A percentile compares a stretch with the other conserved stretches of the same genome.
These are phyloP conservation scores for Coemansia interrupta DNA, from an alignment of 192 early-diverging fungal species.

Conservation along the genomic window DNA sequence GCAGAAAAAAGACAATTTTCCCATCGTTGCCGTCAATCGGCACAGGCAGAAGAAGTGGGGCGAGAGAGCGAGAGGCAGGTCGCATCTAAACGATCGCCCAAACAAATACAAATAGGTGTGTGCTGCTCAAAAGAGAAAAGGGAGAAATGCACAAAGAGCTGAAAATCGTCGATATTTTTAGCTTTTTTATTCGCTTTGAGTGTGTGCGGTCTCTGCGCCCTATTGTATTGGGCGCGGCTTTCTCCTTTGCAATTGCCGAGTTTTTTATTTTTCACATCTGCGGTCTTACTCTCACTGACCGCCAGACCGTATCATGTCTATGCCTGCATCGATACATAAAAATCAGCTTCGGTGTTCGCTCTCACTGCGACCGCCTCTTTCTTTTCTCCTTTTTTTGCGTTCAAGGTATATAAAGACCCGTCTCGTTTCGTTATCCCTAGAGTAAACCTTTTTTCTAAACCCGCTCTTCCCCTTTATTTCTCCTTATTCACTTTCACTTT, in stretches of 20 bases:
- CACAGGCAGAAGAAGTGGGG: background rate
- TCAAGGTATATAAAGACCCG: background rate
- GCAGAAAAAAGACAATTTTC: no score
- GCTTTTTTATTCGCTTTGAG: background rate
- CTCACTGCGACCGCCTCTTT: background rate
- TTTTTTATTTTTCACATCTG: no score
- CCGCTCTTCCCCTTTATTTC: slow-evolving; percentile 10
- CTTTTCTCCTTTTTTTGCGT: background rate
- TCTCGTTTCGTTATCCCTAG: slow-evolving; percentile 9
- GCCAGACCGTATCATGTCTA: no score
- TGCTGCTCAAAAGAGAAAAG: background rate
- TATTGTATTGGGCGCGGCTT: no score
- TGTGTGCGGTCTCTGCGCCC: no score
- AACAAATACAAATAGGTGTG: background rate
- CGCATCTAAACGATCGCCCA: no score
- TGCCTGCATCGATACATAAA: background rate
- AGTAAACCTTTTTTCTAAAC: slow-evolving; percentile 9
- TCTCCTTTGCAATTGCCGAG: no score
- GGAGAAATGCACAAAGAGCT: slow-evolving; percentile 2
- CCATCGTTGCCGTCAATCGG: no score
- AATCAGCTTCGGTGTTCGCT: background rate
- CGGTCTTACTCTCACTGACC: no score
- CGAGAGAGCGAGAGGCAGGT: background rate
- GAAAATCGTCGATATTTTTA: slow-evolving; percentile 15
- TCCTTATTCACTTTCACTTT: background rate